These are phyloP conservation scores for Aspergillus pseudoviridinutans DNA, from an alignment of 2,329 filamentous ascomycete species.

Conservation along the genomic window DNA sequence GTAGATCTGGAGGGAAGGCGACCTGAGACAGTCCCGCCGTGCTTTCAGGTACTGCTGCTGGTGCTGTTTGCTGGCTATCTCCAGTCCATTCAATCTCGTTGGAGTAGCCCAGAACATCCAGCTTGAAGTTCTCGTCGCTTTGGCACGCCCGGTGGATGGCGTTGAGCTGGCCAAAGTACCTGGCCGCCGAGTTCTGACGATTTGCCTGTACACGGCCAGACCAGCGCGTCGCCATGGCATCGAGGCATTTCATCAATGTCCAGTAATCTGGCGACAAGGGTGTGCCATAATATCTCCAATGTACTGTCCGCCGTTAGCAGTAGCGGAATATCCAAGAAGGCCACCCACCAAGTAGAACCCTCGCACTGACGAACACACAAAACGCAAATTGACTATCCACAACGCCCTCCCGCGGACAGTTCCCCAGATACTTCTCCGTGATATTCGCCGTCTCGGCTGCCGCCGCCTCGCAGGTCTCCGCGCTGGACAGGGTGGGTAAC, in stretches of 20 bases:
- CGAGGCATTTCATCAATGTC: conserved; percentile 18
- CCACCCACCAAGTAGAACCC: conserved; percentile 20
- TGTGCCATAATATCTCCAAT: conserved; percentile 18
- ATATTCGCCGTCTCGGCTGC: conserved; percentile 47
- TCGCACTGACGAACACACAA: conserved; percentile 43
- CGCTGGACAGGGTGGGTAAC: conserved; percentile 45
- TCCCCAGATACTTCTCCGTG: conserved; percentile 44
- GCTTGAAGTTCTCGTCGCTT: conserved; percentile 1
- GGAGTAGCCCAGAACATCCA: conserved; percentile 9
- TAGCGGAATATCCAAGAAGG: neutral
- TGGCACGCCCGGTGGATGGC: conserved; percentile 1
- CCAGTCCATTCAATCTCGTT: conserved; percentile 7
- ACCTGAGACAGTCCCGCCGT: neutral
- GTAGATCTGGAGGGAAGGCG: neutral
- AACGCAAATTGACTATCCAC: conserved; percentile 42
- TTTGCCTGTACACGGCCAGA: conserved; percentile 1
- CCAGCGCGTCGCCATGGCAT: conserved; percentile 19
- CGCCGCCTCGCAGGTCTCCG: conserved; percentile 48
- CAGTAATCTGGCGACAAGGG: conserved; percentile 20
- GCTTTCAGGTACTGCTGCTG: no score
- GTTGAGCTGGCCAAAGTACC: conserved; percentile 3
- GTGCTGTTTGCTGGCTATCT: neutral
- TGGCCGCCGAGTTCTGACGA: neutral
- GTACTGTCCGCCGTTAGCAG: conserved; percentile 14
- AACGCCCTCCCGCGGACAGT: conserved; percentile 20